Percentiles rank a stretch among this genome's conserved stretches.
These are phyloP conservation scores for Amniculicola lignicola DNA, from an alignment of 495 filamentous ascomycete genomes.

Conservation along the genomic window DNA sequence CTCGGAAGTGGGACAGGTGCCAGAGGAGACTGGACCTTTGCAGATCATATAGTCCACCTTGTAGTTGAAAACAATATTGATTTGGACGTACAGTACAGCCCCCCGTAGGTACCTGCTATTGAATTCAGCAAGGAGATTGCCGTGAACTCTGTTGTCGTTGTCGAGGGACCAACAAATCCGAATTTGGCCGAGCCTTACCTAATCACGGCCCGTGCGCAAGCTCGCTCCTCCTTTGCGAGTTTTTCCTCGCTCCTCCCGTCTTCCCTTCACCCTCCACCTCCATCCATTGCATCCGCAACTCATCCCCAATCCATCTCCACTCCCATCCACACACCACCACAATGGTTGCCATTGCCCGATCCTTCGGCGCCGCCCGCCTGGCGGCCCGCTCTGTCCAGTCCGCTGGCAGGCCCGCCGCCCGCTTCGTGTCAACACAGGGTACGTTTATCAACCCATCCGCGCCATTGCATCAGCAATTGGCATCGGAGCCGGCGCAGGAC, in stretches of 20 bases:
- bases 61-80: too few relatives aligned
- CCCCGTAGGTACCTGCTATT: too few relatives aligned
- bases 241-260: slow-evolving; percentile 15
- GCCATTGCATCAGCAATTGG: slow-evolving; percentile 19
- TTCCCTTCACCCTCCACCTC: slow-evolving; percentile 7
- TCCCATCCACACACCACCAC: slow-evolving; percentile 17
- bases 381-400: slow-evolving; percentile 31
- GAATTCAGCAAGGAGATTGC: too few relatives aligned
- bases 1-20: too few relatives aligned
- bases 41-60: too few relatives aligned
- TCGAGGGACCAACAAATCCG: neutral
- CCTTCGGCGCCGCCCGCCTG: slow-evolving; percentile 30
- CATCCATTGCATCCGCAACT: slow-evolving; percentile 27
- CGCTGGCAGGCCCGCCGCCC: slow-evolving; percentile 22
- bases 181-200: neutral
- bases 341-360: slow-evolving; percentile 33
- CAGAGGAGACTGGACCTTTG: too few relatives aligned
- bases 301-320: slow-evolving; percentile 32
- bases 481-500: too few relatives aligned
- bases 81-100: too few relatives aligned
- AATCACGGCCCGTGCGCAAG: neutral
- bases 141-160: too few relatives aligned
- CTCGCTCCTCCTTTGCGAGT: slow-evolving; percentile 19
- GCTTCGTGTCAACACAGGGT: slow-evolving; percentile 32
- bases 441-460: slow-evolving; percentile 20